A percentile compares a stretch with the other conserved stretches of the same genome.
These are phyloP conservation scores for Starmerella cellae DNA, from an alignment of 805 yeast species.

Conservation along the genomic window DNA sequence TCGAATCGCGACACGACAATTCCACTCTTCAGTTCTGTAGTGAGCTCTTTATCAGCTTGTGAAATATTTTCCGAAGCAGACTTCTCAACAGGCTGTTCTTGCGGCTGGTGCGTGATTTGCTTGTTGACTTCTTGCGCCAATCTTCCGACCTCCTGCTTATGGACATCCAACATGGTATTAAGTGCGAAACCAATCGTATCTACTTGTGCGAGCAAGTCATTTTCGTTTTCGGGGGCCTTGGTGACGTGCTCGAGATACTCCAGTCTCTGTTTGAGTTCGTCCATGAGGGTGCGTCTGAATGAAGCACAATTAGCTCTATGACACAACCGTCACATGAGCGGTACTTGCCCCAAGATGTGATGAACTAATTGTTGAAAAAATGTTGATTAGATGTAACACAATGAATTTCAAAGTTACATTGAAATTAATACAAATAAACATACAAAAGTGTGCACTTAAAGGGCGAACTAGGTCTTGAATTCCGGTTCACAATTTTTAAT, in stretches of 20 bases:
- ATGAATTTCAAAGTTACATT: too few species aligned
- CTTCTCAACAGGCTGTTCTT: not conserved
- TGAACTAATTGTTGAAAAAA: not conserved
- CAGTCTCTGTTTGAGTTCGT: slow-evolving; percentile 16
- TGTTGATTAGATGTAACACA: too few species aligned
- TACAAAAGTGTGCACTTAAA: too few species aligned
- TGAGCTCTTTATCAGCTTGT: not conserved
- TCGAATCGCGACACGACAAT: slow-evolving; percentile 8
- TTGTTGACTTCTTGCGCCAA: slow-evolving; percentile 9
- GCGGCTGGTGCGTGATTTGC: not conserved
- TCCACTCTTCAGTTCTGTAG: slow-evolving; percentile 5
- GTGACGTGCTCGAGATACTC: slow-evolving; percentile 16
- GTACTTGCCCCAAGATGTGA: not conserved
- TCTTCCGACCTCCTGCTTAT: slow-evolving; percentile 10
- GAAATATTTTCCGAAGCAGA: not conserved
- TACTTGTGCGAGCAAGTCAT: slow-evolving; percentile 9
- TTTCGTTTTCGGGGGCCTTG: slow-evolving; percentile 1
- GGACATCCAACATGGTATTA: slow-evolving; percentile 8
- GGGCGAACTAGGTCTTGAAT: too few species aligned
- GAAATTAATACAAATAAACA: too few species aligned
- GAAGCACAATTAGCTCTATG: too few species aligned
- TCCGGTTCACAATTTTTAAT: too few species aligned
- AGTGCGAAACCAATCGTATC: slow-evolving; percentile 12
- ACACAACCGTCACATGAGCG: too few species aligned
- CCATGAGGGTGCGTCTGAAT: slow-evolving; percentile 12